A percentile compares a stretch with the other conserved stretches of the same genome.
Conservation (phyloP, 1,284 basidiomycete genomes). For the Polyporus tsugae region DNA sequence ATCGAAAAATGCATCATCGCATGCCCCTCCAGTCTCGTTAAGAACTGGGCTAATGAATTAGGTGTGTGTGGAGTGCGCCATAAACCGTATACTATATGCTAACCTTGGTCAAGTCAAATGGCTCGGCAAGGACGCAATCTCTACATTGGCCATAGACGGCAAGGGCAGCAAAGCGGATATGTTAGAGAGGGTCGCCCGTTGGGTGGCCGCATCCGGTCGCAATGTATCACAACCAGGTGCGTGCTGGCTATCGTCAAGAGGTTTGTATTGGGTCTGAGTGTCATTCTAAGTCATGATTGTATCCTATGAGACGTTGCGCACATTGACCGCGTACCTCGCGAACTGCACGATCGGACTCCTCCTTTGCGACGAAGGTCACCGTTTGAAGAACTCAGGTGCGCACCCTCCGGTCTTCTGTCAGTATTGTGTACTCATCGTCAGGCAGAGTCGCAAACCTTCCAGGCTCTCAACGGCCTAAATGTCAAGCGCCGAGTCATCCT, state of each 20-base stretch:
- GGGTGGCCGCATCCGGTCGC: conserved; percentile 87
- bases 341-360: conserved; percentile 89
- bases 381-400: conserved; percentile 95
- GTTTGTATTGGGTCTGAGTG: not conserved
- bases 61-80: conserved; percentile 54
- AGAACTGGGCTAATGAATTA: conserved; percentile 99
- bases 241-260: conserved; percentile 28
- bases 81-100: not conserved
- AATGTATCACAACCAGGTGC: conserved; percentile 90
- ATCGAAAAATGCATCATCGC: conserved; percentile 99
- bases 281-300: conserved; percentile 92
- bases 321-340: conserved; percentile 78
- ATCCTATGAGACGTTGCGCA: conserved; percentile 97
- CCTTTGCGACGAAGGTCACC: conserved; percentile 96
- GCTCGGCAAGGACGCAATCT: conserved; percentile 87
- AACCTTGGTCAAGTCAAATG: conserved; percentile 76
- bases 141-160: conserved; percentile 87
- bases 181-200: conserved; percentile 81
- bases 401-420: conserved; percentile 11
- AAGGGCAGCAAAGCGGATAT: conserved; percentile 88
- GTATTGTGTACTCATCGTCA: conserved; percentile 3
- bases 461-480: conserved; percentile 85
- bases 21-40: conserved; percentile 96
- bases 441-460: conserved; percentile 89
- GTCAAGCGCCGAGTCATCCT: conserved; percentile 96